Evolutionary conservation across 1,284 basidiomycete genomes (phyloP).

Genomic region (Hortiboletus rubellus): DNA sequence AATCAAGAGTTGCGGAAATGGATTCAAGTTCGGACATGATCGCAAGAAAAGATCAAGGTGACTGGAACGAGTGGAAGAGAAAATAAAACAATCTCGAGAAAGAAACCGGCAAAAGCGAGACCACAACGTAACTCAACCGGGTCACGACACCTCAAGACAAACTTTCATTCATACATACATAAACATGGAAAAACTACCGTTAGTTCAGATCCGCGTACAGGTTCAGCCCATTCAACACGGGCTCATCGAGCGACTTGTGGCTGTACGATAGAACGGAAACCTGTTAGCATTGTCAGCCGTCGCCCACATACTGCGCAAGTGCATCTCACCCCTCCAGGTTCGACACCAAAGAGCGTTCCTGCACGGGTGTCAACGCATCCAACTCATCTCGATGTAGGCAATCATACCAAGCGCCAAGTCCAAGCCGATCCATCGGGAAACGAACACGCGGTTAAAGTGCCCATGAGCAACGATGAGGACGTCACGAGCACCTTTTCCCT

Average conservation of each 20-base stretch:
- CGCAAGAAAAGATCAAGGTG: conserved; percentile 4
- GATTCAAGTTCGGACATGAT: conserved; percentile 50
- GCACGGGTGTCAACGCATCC: conserved; percentile 7
- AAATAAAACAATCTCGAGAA: conserved; percentile 15
- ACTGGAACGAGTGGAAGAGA: conserved; percentile 15
- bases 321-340: conserved; percentile 69
- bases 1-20: conserved; percentile 28
- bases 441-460: conserved; percentile 84
- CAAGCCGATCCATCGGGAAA: conserved; percentile 78
- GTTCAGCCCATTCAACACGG: conserved; percentile 72
- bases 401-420: conserved; percentile 61
- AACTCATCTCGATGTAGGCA: background rate
- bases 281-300: conserved; percentile 36
- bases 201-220: conserved; percentile 53
- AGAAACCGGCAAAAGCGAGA: conserved; percentile 20
- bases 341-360: conserved; percentile 80
- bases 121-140: conserved; percentile 17
- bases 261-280: conserved; percentile 74
- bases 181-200: conserved; percentile 20
- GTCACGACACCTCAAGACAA: conserved; percentile 17
- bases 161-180: conserved; percentile 21
- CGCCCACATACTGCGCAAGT: background rate
- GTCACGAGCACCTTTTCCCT: conserved; percentile 62
- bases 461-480: conserved; percentile 79
- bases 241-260: conserved; percentile 74